phyloP scores from a whole-genome alignment of 75 land plant species.

The Selaginella tamariscina region DNA sequence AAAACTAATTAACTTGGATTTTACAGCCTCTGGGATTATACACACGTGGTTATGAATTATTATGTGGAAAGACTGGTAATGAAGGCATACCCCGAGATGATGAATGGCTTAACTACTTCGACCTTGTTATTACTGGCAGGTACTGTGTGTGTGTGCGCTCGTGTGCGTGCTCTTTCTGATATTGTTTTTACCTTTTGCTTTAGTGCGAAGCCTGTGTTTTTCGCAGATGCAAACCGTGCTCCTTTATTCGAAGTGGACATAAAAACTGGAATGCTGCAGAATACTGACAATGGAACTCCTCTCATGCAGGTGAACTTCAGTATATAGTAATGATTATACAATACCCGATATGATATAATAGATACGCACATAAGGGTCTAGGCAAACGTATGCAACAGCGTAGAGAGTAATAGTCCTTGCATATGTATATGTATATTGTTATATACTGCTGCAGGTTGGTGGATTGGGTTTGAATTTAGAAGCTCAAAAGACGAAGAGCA shows the following conservation, averaged over 20 bases:
- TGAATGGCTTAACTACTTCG: constrained; percentile 86
- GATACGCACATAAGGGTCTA: too few species aligned
- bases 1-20: neutral
- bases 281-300: constrained; percentile 87
- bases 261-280: constrained; percentile 81
- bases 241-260: constrained; percentile 85
- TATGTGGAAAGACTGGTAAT: constrained; percentile 38
- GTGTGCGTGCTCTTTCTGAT: constrained; percentile 4
- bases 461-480: constrained; percentile 19
- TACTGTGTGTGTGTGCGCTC: neutral
- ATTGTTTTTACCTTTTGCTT: neutral
- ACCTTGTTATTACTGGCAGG: constrained; percentile 98
- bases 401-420: neutral
- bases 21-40: constrained; percentile 98
- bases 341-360: too few species aligned
- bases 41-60: constrained; percentile 93
- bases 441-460: constrained; percentile 40
- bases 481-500: constrained; percentile 15
- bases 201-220: constrained; percentile 86
- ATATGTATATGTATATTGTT: neutral
- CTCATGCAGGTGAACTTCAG: constrained; percentile 51
- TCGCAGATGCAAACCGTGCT: constrained; percentile 82
- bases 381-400: too few species aligned
- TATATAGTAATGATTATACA: constrained; percentile 7
- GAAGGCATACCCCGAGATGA: constrained; percentile 34